phyloP scores from a whole-genome alignment of 192 early-diverging fungal species.

The Coemansia sp. region DNA sequence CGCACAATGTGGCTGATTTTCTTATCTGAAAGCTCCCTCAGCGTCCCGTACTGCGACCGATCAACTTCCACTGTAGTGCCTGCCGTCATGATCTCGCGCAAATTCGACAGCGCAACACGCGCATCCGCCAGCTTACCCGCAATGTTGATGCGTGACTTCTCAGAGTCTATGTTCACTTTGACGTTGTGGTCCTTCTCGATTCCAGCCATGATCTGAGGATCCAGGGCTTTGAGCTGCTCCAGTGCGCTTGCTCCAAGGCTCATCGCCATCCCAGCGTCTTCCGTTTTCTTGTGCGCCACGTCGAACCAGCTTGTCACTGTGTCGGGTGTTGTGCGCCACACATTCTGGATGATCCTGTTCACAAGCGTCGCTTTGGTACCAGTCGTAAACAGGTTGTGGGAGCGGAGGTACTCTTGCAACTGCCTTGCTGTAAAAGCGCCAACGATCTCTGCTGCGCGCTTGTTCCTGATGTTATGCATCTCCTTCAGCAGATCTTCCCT shows the following conservation, averaged over 20 bases:
- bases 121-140: constrained; percentile 24
- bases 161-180: constrained; percentile 9
- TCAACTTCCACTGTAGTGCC: constrained; percentile 29
- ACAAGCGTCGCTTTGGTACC: constrained; percentile 34
- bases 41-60: constrained; percentile 17
- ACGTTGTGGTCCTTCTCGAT: constrained; percentile 34
- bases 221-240: constrained; percentile 10
- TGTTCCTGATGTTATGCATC: constrained; percentile 17
- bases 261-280: constrained; percentile 25
- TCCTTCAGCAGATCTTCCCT: constrained; percentile 13
- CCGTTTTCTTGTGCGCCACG: constrained; percentile 5
- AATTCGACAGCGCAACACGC: constrained; percentile 27
- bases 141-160: constrained; percentile 11
- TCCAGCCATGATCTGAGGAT: neutral
- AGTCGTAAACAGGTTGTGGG: neutral
- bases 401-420: constrained; percentile 30
- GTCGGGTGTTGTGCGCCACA: constrained; percentile 37
- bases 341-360: constrained; percentile 31
- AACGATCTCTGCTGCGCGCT: constrained; percentile 11
- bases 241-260: constrained; percentile 17
- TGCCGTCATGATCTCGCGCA: constrained; percentile 40
- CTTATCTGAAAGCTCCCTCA: constrained; percentile 17
- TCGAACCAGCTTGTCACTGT: constrained; percentile 15
- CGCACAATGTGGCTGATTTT: constrained; percentile 3
- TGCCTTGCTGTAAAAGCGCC: constrained; percentile 22